Percentiles rank a stretch among this genome's conserved stretches.
These are phyloP conservation scores for Fistulifera pelliculosa DNA, from an alignment of 108 stramenopile species.

Conservation along the genomic window DNA sequence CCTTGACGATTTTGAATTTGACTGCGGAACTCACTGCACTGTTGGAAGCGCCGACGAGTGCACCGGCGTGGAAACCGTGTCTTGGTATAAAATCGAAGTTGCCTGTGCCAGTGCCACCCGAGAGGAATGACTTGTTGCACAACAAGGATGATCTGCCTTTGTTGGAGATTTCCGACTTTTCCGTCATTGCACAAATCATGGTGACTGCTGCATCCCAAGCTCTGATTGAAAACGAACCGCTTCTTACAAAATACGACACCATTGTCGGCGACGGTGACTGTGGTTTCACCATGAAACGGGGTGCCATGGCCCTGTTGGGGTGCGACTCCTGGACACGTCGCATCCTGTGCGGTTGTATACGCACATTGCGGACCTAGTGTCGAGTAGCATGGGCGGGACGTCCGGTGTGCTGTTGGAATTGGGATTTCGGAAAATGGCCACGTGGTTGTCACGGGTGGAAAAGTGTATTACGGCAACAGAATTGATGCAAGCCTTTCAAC, in stretches of 20 bases:
- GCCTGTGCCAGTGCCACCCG: too few species aligned
- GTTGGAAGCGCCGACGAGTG: slow-evolving; percentile 78
- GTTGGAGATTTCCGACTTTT: slow-evolving; percentile 41
- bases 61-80: slow-evolving; percentile 74
- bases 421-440: slow-evolving; percentile 78
- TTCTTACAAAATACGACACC: slow-evolving; percentile 77
- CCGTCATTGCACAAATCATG: slow-evolving; percentile 16
- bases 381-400: slow-evolving; percentile 91
- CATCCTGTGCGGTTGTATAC: slow-evolving; percentile 58
- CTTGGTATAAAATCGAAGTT: too few species aligned
- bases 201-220: slow-evolving; percentile 37
- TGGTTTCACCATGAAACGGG: slow-evolving; percentile 92
- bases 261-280: slow-evolving; percentile 98
- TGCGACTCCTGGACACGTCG: slow-evolving; percentile 15
- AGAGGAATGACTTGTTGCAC: too few species aligned
- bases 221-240: slow-evolving; percentile 70
- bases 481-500: slow-evolving; percentile 63
- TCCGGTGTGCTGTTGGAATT: slow-evolving; percentile 90
- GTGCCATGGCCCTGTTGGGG: slow-evolving; percentile 70
- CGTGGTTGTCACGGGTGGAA: slow-evolving; percentile 24
- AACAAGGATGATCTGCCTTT: slow-evolving; percentile 13
- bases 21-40: slow-evolving; percentile 25
- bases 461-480: slow-evolving; percentile 30
- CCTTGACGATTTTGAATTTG: slow-evolving; percentile 75
- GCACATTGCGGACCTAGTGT: slow-evolving; percentile 70